phyloP scores from a whole-genome alignment of 768 basidiomycete species.

The Daedaleopsis sinensis region DNA sequence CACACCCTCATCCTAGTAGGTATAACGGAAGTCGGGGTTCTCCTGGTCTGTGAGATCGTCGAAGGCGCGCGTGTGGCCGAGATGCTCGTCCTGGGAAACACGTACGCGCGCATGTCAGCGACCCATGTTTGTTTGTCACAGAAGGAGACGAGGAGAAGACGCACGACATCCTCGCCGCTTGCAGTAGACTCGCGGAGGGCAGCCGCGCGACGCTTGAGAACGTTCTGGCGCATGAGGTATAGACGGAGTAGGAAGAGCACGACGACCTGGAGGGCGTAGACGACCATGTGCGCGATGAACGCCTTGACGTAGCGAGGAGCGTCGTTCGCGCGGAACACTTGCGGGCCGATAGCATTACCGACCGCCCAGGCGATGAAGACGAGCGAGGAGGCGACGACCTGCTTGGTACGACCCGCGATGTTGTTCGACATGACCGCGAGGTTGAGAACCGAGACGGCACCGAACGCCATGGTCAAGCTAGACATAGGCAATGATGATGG shows the following conservation, averaged over 20 bases:
- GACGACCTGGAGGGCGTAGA: conserved; percentile 47
- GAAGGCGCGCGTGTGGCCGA: conserved; percentile 46
- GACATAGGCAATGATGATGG: not conserved
- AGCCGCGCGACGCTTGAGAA: conserved; percentile 43
- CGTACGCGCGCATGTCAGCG: conserved; percentile 18
- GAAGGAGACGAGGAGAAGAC: not conserved
- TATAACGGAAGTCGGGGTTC: conserved; percentile 42
- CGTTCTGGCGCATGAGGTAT: conserved; percentile 45
- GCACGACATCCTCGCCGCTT: conserved; percentile 30
- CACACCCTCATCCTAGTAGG: not conserved
- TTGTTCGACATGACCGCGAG: conserved; percentile 51
- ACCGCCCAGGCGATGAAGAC: conserved; percentile 56
- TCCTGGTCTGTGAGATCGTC: conserved; percentile 52
- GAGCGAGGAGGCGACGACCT: conserved; percentile 48
- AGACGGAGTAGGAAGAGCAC: conserved; percentile 43
- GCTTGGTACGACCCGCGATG: conserved; percentile 53
- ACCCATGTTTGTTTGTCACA: not conserved
- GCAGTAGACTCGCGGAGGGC: conserved; percentile 32
- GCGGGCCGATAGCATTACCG: conserved; percentile 52
- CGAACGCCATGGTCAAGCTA: conserved; percentile 50
- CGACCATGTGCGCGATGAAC: conserved; percentile 48
- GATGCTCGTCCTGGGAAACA: conserved; percentile 28
- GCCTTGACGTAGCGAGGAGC: conserved; percentile 50
- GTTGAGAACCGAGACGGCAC: conserved; percentile 49
- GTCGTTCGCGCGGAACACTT: conserved; percentile 51